Evolutionary conservation across 192 early-diverging fungal genomes (phyloP).

Genomic region (Dispira simplex): DNA sequence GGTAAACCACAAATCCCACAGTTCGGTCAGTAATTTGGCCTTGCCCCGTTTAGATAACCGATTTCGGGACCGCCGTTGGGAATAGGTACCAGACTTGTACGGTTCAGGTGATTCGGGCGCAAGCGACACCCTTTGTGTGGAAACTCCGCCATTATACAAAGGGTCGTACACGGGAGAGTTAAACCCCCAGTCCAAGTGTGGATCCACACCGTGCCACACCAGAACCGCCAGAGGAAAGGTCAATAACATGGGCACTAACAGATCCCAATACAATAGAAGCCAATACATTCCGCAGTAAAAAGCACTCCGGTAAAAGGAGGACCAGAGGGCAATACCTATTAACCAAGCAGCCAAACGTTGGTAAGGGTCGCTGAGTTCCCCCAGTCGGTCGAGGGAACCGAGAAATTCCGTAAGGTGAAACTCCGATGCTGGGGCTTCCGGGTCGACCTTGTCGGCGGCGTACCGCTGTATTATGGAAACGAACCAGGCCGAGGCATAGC

Average conservation of each 20-base stretch:
- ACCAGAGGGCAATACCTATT: not conserved
- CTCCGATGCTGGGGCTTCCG: not conserved
- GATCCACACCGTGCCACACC: not conserved
- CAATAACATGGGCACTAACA: not conserved
- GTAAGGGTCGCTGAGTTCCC: no score
- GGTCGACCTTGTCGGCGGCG: not conserved
- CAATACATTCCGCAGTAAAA: not conserved
- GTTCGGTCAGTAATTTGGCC: not conserved
- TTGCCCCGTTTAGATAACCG: not conserved
- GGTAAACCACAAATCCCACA: slow-evolving; percentile 2
- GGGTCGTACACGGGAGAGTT: not conserved
- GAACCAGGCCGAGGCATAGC: no score
- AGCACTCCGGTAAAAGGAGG: not conserved
- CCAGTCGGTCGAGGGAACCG: no score
- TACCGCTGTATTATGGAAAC: not conserved
- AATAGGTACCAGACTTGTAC: no score
- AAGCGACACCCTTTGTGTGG: not conserved
- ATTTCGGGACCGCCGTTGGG: not conserved
- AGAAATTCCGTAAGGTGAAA: no score
- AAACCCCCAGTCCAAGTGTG: not conserved
- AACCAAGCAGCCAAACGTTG: no score
- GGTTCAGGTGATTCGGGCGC: no score
- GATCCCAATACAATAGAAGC: not conserved
- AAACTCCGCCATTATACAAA: not conserved
- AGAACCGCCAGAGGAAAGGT: not conserved